Conservation (phyloP, 129 eudicot species). For the Arctium minus region DNA sequence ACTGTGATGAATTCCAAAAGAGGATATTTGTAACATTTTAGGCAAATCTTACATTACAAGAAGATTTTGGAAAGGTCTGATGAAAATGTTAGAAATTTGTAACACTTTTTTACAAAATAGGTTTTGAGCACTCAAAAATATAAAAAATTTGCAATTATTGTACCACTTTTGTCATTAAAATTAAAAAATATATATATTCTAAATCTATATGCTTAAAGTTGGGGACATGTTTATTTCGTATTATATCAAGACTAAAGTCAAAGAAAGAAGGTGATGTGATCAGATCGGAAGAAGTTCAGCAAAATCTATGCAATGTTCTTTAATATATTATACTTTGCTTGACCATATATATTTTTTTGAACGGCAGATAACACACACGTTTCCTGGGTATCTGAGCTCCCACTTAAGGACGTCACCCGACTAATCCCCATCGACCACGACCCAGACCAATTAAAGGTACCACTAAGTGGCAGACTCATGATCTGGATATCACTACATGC, state of each 20-base stretch:
- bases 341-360: neutral
- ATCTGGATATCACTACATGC: no score
- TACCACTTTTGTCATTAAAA: neutral
- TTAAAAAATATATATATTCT: neutral
- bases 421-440: no score
- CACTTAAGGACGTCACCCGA: no score
- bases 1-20: no score
- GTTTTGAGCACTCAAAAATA: neutral
- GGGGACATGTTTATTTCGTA: constrained; percentile 12
- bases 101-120: neutral
- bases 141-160: neutral
- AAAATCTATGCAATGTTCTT: constrained; percentile 7
- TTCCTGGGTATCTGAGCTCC: no score
- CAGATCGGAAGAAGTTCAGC: neutral
- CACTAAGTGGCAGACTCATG: no score
- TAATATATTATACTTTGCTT: neutral
- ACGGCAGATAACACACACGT: no score
- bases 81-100: no score
- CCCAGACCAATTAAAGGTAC: no score
- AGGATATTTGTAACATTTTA: no score
- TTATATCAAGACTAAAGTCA: constrained; percentile 7
- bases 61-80: no score
- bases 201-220: constrained; percentile 16
- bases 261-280: constrained; percentile 3
- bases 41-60: no score